A percentile compares a stretch with the other conserved stretches of the same genome.
These are phyloP conservation scores for Actinidia chinensis DNA, from an alignment of 179 eudicot species.

Conservation along the genomic window DNA sequence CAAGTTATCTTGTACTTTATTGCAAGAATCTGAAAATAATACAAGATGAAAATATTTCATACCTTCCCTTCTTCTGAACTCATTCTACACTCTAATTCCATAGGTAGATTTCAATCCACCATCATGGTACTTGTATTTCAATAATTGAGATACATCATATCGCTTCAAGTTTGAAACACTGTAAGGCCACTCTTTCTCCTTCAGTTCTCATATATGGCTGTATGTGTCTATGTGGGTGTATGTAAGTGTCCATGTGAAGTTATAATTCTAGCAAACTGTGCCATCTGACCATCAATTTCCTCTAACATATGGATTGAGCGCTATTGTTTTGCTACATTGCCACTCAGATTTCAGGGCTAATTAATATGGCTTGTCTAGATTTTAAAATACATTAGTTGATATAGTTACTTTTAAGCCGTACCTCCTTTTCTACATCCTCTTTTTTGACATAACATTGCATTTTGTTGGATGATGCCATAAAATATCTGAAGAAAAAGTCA, in stretches of 20 bases:
- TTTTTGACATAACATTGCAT: slow-evolving; percentile 34
- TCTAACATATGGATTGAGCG: neutral
- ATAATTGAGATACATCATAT: neutral
- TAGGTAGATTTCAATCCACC: neutral
- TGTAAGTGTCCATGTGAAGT: neutral
- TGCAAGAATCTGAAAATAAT: neutral
- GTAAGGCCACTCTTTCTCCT: neutral
- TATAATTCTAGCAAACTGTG: neutral
- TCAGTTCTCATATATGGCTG: neutral
- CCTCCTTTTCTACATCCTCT: slow-evolving; percentile 55
- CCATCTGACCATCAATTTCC: slow-evolving; percentile 1
- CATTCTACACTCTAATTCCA: neutral
- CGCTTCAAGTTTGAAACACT: too few relatives aligned
- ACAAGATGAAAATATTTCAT: neutral
- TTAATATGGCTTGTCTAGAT: neutral
- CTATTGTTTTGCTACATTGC: neutral
- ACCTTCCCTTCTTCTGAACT: neutral
- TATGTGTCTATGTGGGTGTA: neutral
- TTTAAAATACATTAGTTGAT: neutral
- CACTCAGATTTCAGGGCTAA: neutral
- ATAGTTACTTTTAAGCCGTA: slow-evolving; percentile 14
- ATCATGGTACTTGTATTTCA: neutral
- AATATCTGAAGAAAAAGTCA: slow-evolving; percentile 5
- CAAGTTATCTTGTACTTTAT: neutral
- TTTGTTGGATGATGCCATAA: slow-evolving; percentile 29